A percentile compares a stretch with the other conserved stretches of the same genome.
Evolutionary conservation across 2,329 filamentous ascomycete species (phyloP).

Genomic region (Phialophora tarda): DNA sequence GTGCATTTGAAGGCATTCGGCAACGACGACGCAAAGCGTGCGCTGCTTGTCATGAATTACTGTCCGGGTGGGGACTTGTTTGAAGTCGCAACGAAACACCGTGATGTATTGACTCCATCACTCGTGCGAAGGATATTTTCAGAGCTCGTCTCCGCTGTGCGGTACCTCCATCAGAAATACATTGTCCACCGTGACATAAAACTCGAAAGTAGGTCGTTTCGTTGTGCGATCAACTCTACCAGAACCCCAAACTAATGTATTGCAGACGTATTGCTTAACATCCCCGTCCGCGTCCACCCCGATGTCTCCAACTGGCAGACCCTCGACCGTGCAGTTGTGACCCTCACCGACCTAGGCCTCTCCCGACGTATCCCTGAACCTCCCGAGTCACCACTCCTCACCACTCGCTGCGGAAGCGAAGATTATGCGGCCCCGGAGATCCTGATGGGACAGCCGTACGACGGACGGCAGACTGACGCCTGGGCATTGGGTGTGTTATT

Average conservation of each 20-base stretch:
- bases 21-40: constrained; percentile 76
- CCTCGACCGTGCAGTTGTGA: constrained; percentile 82
- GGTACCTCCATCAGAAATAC: constrained; percentile 79
- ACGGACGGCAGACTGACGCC: constrained; percentile 87
- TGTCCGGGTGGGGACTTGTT: constrained; percentile 95
- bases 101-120: constrained; percentile 68
- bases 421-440: constrained; percentile 98
- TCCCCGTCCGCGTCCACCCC: constrained; percentile 71
- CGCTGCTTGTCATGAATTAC: constrained; percentile 85
- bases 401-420: constrained; percentile 91
- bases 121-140: constrained; percentile 86
- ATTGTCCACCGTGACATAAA: constrained; percentile 99
- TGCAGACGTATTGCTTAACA: constrained; percentile 87
- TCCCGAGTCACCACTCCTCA: constrained; percentile 81
- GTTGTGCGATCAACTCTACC: neutral
- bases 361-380: constrained; percentile 77
- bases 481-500: constrained; percentile 94
- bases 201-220: constrained; percentile 77
- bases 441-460: constrained; percentile 91
- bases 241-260: constrained; percentile 30
- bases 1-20: constrained; percentile 92
- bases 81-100: constrained; percentile 79
- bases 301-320: constrained; percentile 71
- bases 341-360: constrained; percentile 88
- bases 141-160: constrained; percentile 82